These are phyloP conservation scores for Metarhizium humberi DNA, from an alignment of 2,329 filamentous ascomycete genomes.

Conservation along the genomic window DNA sequence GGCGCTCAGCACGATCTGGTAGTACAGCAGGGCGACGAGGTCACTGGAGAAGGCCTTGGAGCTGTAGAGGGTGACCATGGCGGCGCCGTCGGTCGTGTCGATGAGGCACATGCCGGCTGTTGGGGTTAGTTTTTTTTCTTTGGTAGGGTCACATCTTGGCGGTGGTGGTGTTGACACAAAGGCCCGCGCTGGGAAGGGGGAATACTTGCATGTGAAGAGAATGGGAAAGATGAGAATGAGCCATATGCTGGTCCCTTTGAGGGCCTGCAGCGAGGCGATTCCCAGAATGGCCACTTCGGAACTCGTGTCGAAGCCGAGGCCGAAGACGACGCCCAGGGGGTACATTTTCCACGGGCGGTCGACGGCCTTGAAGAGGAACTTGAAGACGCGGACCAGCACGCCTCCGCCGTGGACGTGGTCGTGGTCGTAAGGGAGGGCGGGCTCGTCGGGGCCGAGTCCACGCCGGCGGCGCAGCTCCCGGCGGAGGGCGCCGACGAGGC, in stretches of 20 bases:
- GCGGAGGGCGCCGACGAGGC: conserved; percentile 60
- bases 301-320: conserved; percentile 89
- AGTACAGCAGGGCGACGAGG: conserved; percentile 84
- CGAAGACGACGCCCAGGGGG: conserved; percentile 78
- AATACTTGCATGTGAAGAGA: conserved; percentile 64
- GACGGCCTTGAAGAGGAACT: conserved; percentile 65
- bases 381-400: conserved; percentile 61
- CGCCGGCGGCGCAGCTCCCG: conserved; percentile 40
- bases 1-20: conserved; percentile 77
- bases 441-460: conserved; percentile 16
- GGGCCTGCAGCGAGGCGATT: conserved; percentile 79
- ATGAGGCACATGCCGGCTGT: conserved; percentile 86
- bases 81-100: conserved; percentile 83
- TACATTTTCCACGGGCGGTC: conserved; percentile 93
- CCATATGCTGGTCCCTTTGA: conserved; percentile 84
- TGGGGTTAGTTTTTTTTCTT: not conserved
- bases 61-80: conserved; percentile 93
- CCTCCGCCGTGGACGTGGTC: conserved; percentile 71
- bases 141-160: too few relatives aligned
- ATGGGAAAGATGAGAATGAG: conserved; percentile 86
- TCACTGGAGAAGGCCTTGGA: conserved; percentile 70
- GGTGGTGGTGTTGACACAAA: too few relatives aligned
- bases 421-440: conserved; percentile 29
- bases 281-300: conserved; percentile 89
- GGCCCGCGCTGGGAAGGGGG: not conserved